These are phyloP conservation scores for Clavulina sp. DNA, from an alignment of 768 basidiomycete species.

Conservation along the genomic window DNA sequence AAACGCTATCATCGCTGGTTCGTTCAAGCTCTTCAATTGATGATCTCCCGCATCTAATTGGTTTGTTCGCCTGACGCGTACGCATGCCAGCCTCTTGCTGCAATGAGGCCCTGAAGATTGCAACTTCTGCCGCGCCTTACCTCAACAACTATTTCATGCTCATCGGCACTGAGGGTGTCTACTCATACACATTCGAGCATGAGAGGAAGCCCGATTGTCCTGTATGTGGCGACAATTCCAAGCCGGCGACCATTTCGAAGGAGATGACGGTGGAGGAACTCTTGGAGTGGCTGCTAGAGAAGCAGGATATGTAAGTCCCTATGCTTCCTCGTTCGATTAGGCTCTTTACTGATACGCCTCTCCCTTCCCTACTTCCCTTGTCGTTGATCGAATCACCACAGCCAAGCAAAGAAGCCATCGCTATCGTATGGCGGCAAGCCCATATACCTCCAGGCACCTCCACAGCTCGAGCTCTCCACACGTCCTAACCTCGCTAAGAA, in stretches of 20 bases:
- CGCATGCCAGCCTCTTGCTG: conserved; percentile 66
- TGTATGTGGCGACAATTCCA: conserved; percentile 83
- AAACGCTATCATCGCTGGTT: conserved; percentile 94
- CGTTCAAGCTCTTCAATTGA: conserved; percentile 10
- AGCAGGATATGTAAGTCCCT: conserved; percentile 67
- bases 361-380: neutral
- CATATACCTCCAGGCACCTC: conserved; percentile 87
- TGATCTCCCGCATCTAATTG: neutral
- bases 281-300: conserved; percentile 74
- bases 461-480: conserved; percentile 75
- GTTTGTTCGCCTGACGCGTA: neutral
- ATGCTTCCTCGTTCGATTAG: neutral
- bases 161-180: conserved; percentile 89
- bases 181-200: conserved; percentile 94
- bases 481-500: conserved; percentile 82
- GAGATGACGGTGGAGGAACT: conserved; percentile 71
- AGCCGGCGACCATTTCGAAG: conserved; percentile 50
- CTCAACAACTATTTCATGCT: conserved; percentile 98
- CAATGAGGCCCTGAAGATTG: conserved; percentile 98
- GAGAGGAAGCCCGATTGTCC: conserved; percentile 88
- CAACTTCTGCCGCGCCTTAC: conserved; percentile 84
- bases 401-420: conserved; percentile 95
- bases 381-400: conserved; percentile 18
- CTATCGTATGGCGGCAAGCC: conserved; percentile 57
- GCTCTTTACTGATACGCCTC: neutral